Percentiles rank a stretch among this genome's conserved stretches.
These are phyloP conservation scores for Pythium phragmiticola DNA, from an alignment of 352 stramenopile species.

Conservation along the genomic window DNA sequence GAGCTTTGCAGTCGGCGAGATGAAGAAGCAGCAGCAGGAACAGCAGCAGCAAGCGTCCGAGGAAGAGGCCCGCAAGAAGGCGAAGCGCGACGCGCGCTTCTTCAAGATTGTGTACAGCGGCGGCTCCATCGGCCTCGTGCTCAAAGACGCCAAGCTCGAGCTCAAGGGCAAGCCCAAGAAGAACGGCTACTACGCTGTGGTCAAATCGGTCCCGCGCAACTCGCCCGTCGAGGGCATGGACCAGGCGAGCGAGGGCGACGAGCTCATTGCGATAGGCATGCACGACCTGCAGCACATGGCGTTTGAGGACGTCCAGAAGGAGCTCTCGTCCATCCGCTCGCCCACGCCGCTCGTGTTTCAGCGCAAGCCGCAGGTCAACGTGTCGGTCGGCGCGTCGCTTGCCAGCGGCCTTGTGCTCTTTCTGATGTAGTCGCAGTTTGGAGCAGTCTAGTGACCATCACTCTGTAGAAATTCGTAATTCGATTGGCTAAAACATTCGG, in stretches of 20 bases:
- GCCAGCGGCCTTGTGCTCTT: slow-evolving; percentile 70
- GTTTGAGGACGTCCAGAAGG: slow-evolving; percentile 57
- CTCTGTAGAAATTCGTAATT: slow-evolving; percentile 4
- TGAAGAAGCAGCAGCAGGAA: slow-evolving; percentile 17
- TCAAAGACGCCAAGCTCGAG: slow-evolving; percentile 43
- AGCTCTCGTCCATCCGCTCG: slow-evolving; percentile 40
- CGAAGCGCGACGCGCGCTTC: slow-evolving; percentile 41
- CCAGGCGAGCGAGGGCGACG: slow-evolving; percentile 45
- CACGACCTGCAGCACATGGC: slow-evolving; percentile 61
- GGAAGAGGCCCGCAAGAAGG: slow-evolving; percentile 31
- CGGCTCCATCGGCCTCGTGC: slow-evolving; percentile 34
- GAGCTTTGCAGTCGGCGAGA: slow-evolving; percentile 56
- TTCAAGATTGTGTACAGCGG: slow-evolving; percentile 70
- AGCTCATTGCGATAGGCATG: slow-evolving; percentile 71
- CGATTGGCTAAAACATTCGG: slow-evolving; percentile 17
- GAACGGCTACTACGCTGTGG: slow-evolving; percentile 63
- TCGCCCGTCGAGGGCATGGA: slow-evolving; percentile 50
- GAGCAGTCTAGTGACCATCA: slow-evolving; percentile 8
- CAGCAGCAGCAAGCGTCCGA: slow-evolving; percentile 2
- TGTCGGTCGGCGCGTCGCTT: slow-evolving; percentile 38
- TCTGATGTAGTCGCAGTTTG: slow-evolving; percentile 39
- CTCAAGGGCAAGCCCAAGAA: slow-evolving; percentile 56
- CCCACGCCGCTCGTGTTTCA: slow-evolving; percentile 69
- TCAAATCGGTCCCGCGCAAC: slow-evolving; percentile 52
- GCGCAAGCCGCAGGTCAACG: slow-evolving; percentile 31